Conservation (phyloP, 768 basidiomycete species). For the Roridomyces roridus region DNA sequence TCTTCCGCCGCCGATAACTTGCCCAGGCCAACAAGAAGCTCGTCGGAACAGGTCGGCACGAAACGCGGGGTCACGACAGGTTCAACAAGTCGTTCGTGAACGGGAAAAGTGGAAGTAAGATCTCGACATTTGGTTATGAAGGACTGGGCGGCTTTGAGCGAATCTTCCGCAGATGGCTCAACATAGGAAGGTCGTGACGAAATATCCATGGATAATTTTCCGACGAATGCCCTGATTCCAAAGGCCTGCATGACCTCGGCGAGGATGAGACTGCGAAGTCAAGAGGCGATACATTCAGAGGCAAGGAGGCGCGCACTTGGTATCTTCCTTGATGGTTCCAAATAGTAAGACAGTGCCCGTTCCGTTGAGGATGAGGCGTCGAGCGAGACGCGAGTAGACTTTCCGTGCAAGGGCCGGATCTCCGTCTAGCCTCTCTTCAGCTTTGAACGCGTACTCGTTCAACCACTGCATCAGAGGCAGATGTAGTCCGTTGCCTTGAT, state of each 20-base stretch:
- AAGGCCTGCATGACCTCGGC: conserved; percentile 74
- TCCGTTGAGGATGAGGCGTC: conserved; percentile 72
- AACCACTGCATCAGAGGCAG: conserved; percentile 88
- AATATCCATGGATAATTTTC: conserved; percentile 91
- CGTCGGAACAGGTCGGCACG: conserved; percentile 85
- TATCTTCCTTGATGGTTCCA: conserved; percentile 82
- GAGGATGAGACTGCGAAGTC: conserved; percentile 67
- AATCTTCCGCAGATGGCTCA: conserved; percentile 58
- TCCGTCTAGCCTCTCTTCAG: conserved; percentile 76
- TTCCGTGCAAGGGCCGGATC: conserved; percentile 62
- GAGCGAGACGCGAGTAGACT: conserved; percentile 73
- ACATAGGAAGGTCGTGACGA: conserved; percentile 74
- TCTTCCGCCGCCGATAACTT: conserved; percentile 50
- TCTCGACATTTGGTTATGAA: conserved; percentile 62
- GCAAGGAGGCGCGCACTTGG: conserved; percentile 63
- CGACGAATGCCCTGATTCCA: conserved; percentile 83
- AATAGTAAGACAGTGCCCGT: conserved; percentile 82
- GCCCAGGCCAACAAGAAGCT: conserved; percentile 68
- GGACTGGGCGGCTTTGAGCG: conserved; percentile 55
- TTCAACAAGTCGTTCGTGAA: conserved; percentile 62
- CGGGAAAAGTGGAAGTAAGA: conserved; percentile 45
- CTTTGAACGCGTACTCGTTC: conserved; percentile 79
- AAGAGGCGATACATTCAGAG: background rate
- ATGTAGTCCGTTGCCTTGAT: conserved; percentile 87
- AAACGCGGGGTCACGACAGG: conserved; percentile 92